phyloP scores from a whole-genome alignment of 805 yeast genomes.

The Pichia sporocuriosa region DNA sequence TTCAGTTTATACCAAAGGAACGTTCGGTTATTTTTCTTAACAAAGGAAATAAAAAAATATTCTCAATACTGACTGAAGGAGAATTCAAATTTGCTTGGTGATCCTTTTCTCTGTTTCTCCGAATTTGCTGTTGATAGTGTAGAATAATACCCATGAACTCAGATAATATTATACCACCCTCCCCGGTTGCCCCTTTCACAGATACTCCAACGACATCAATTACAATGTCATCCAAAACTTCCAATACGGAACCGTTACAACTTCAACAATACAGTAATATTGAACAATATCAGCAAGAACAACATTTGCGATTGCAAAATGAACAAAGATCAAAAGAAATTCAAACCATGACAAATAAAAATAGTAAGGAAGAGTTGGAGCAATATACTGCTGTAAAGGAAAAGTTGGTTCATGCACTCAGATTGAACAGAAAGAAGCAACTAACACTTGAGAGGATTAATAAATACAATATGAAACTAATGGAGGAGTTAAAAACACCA shows the following conservation, averaged over 20 bases:
- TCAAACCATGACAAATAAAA: too few relatives aligned
- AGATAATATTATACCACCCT: too few relatives aligned
- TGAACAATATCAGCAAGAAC: not conserved
- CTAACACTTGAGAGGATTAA: conserved; percentile 56
- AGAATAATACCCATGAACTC: too few relatives aligned
- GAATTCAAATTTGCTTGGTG: too few relatives aligned
- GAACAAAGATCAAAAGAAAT: not conserved
- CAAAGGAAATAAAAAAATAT: too few relatives aligned
- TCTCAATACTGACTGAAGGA: too few relatives aligned
- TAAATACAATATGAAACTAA: conserved; percentile 48
- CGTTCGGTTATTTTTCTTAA: too few relatives aligned
- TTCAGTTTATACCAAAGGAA: too few relatives aligned
- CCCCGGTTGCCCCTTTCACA: too few relatives aligned
- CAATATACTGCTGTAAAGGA: conserved; percentile 2
- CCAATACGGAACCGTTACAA: conserved; percentile 1
- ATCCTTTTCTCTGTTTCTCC: too few relatives aligned
- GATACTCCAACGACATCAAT: not conserved
- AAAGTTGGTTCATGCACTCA: conserved; percentile 26
- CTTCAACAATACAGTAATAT: too few relatives aligned
- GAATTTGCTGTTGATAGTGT: too few relatives aligned
- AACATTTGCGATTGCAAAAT: not conserved
- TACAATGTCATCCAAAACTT: not conserved
- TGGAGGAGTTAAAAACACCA: conserved; percentile 44
- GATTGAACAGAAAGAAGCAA: conserved; percentile 37
- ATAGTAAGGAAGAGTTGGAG: not conserved